Evolutionary conservation across 345 rosid species (phyloP).

Genomic region (Salix caprea): DNA sequence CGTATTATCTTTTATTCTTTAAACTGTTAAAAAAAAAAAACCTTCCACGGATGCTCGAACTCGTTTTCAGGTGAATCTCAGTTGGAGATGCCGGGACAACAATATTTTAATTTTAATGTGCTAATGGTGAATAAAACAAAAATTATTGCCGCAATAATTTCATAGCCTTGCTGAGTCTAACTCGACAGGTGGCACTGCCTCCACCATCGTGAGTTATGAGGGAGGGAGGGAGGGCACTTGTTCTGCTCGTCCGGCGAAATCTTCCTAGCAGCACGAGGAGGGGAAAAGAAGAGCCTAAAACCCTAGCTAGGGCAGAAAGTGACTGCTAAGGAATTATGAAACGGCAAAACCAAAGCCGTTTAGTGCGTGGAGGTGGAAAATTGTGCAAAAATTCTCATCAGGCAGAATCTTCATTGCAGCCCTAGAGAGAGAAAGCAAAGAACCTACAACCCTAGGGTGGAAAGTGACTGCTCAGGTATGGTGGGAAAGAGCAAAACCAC

Average conservation of each 20-base stretch:
- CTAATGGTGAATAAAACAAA: no score
- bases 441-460: background rate
- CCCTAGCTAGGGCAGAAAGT: background rate
- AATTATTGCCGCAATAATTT: no score
- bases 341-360: background rate
- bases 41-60: no score
- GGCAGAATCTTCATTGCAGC: background rate
- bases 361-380: background rate
- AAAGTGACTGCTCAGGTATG: background rate
- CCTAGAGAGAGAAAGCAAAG: background rate
- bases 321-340: background rate
- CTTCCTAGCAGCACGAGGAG: background rate
- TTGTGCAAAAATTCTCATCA: background rate
- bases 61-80: no score
- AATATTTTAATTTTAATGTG: no score
- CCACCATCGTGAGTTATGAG: background rate
- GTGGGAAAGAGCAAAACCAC: background rate
- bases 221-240: background rate
- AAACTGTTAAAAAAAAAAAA: no score
- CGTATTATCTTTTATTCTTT: no score
- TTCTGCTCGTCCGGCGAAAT: background rate
- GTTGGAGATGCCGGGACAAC: fast-evolving
- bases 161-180: no score
- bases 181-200: background rate
- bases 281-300: background rate